These are phyloP conservation scores for Phycomyces blakesleeanus DNA, from an alignment of 192 early-diverging fungal genomes.

Conservation along the genomic window DNA sequence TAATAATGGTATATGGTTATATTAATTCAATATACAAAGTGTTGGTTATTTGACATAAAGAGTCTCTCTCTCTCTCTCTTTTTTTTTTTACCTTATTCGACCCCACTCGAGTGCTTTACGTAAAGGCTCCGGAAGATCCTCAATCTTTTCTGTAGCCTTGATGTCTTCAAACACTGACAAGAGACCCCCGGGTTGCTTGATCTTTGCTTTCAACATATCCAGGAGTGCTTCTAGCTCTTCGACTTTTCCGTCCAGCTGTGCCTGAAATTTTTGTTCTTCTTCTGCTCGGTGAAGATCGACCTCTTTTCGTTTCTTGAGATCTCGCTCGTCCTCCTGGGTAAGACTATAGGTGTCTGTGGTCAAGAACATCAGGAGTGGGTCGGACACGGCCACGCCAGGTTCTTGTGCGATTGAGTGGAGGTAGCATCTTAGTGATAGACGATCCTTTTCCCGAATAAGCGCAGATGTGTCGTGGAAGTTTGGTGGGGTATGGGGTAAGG, in stretches of 20 bases:
- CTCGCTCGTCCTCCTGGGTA: slow-evolving; percentile 31
- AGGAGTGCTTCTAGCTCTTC: slow-evolving; percentile 45
- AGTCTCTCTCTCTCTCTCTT: background rate
- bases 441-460: slow-evolving; percentile 41
- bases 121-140: slow-evolving; percentile 40
- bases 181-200: slow-evolving; percentile 40
- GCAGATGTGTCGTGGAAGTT: slow-evolving; percentile 21
- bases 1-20: no score
- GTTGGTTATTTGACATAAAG: background rate
- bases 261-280: slow-evolving; percentile 40
- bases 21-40: no score
- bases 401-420: slow-evolving; percentile 26
- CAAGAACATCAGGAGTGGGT: slow-evolving; percentile 29
- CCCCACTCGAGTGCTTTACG: slow-evolving; percentile 52
- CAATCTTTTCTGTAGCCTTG: slow-evolving; percentile 26
- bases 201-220: slow-evolving; percentile 39
- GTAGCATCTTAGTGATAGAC: slow-evolving; percentile 40
- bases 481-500: slow-evolving; percentile 36
- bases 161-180: slow-evolving; percentile 23
- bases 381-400: slow-evolving; percentile 23
- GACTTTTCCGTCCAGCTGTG: slow-evolving; percentile 39
- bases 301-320: slow-evolving; percentile 29
- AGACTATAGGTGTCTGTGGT: slow-evolving; percentile 33
- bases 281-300: slow-evolving; percentile 38
- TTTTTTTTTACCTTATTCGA: slow-evolving; percentile 36